Evolutionary conservation across 78 protist species (phyloP).

Genomic region (Monosiga brevicollis): DNA sequence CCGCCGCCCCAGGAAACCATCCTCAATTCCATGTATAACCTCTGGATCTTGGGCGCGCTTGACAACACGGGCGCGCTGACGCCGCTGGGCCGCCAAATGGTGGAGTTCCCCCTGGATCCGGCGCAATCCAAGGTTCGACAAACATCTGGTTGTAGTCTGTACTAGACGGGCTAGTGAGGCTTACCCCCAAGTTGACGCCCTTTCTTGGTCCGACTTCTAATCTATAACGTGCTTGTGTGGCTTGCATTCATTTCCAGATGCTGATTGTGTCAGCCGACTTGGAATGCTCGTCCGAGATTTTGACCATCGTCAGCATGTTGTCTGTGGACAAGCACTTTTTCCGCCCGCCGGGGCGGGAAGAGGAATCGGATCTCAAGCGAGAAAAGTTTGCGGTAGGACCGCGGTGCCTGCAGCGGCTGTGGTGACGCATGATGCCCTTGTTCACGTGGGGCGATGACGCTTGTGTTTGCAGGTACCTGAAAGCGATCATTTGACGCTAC

Average conservation of each 20-base stretch:
- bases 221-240: too few species aligned
- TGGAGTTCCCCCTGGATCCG: slow-evolving; percentile 96
- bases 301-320: slow-evolving; percentile 81
- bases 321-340: slow-evolving; percentile 78
- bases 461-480: slow-evolving; percentile 91
- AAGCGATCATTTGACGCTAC: slow-evolving; percentile 91
- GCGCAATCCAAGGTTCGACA: slow-evolving; percentile 82
- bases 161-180: too few species aligned
- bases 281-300: slow-evolving; percentile 52
- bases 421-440: too few species aligned
- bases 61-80: slow-evolving; percentile 82
- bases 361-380: slow-evolving; percentile 30
- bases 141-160: slow-evolving; percentile 73
- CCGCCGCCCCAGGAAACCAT: slow-evolving; percentile 87
- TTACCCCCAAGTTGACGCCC: too few species aligned
- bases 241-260: slow-evolving; percentile 12
- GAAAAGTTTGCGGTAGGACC: too few species aligned
- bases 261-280: slow-evolving; percentile 3
- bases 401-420: too few species aligned
- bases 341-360: slow-evolving; percentile 67
- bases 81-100: slow-evolving; percentile 46
- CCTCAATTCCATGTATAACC: slow-evolving; percentile 51
- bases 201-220: too few species aligned
- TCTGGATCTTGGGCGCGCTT: slow-evolving; percentile 96
- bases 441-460: too few species aligned